Evolutionary conservation across 2,329 filamentous ascomycete species (phyloP).

Genomic region (Clonostachys chloroleuca): DNA sequence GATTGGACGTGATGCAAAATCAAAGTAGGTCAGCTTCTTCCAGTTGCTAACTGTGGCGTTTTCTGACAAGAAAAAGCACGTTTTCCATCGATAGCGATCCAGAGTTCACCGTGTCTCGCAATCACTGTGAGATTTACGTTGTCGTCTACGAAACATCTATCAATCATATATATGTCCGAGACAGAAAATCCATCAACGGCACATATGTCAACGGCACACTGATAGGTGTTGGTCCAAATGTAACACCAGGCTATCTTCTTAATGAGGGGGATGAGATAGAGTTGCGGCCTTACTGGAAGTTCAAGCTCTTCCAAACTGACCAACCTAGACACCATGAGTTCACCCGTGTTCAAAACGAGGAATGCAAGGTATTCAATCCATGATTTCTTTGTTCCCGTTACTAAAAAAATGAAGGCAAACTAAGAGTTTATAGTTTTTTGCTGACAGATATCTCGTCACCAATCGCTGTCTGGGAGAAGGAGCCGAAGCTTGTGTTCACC

Average conservation of each 20-base stretch:
- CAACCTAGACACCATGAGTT: slow-evolving; percentile 14
- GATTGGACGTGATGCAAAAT: slow-evolving; percentile 24
- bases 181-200: slow-evolving; percentile 48
- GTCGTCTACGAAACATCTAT: slow-evolving; percentile 39
- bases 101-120: slow-evolving; percentile 40
- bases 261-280: slow-evolving; percentile 44
- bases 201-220: slow-evolving; percentile 44
- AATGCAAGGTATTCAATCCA: slow-evolving; percentile 19
- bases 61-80: slow-evolving; percentile 18
- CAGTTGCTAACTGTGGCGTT: neutral
- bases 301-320: slow-evolving; percentile 21
- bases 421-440: slow-evolving; percentile 18
- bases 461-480: slow-evolving; percentile 28
- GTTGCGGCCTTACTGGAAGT: slow-evolving; percentile 29
- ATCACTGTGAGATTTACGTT: slow-evolving; percentile 52
- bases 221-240: slow-evolving; percentile 30
- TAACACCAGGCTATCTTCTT: slow-evolving; percentile 40
- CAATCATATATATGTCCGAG: slow-evolving; percentile 48
- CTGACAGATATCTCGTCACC: slow-evolving; percentile 23
- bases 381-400: neutral
- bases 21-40: slow-evolving; percentile 17
- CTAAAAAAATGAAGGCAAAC: neutral
- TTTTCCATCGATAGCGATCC: slow-evolving; percentile 28
- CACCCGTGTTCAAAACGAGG: slow-evolving; percentile 19
- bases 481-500: slow-evolving; percentile 26